A percentile compares a stretch with the other conserved stretches of the same genome.
Conservation (phyloP, 139 green algal genomes). For the Marvania coccoides region DNA sequence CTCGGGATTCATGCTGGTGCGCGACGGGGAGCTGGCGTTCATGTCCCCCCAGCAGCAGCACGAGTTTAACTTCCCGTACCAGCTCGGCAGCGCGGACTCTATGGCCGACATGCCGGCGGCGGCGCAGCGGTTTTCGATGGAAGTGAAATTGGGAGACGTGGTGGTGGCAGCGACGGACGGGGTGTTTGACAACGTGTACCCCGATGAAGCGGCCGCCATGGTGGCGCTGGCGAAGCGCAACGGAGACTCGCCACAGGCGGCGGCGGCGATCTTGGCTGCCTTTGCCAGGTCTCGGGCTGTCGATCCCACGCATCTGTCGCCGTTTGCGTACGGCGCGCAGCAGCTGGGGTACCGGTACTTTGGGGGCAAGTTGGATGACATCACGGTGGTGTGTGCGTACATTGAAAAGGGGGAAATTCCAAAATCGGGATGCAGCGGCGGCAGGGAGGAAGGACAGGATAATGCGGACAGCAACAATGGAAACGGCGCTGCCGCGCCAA, state of each 20-base stretch:
- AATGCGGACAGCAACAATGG: too few species aligned
- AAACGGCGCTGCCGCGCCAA: too few species aligned
- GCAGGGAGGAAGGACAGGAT: too few species aligned
- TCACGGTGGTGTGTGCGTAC: slow-evolving; percentile 72
- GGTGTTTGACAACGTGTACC: slow-evolving; percentile 97
- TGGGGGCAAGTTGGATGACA: slow-evolving; percentile 81
- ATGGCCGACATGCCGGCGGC: slow-evolving; percentile 50
- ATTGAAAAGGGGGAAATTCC: too few species aligned
- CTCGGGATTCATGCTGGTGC: slow-evolving; percentile 45
- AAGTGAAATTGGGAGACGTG: slow-evolving; percentile 76
- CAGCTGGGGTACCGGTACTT: slow-evolving; percentile 32
- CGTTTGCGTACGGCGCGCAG: slow-evolving; percentile 71
- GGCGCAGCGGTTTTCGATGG: slow-evolving; percentile 42
- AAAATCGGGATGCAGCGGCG: too few species aligned
- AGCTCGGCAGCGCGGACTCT: slow-evolving; percentile 53
- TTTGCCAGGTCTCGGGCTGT: slow-evolving; percentile 31
- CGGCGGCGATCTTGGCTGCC: slow-evolving; percentile 38
- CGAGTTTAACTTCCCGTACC: slow-evolving; percentile 98
- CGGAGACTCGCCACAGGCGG: slow-evolving; percentile 26
- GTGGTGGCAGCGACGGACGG: slow-evolving; percentile 89
- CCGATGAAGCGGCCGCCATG: slow-evolving; percentile 67
- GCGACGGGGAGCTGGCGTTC: slow-evolving; percentile 50
- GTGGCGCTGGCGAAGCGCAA: slow-evolving; percentile 18
- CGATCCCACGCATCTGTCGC: slow-evolving; percentile 63
- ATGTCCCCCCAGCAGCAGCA: slow-evolving; percentile 90